Conservation (phyloP, 2,329 filamentous ascomycete genomes). For the Calonectria honghensis region DNA sequence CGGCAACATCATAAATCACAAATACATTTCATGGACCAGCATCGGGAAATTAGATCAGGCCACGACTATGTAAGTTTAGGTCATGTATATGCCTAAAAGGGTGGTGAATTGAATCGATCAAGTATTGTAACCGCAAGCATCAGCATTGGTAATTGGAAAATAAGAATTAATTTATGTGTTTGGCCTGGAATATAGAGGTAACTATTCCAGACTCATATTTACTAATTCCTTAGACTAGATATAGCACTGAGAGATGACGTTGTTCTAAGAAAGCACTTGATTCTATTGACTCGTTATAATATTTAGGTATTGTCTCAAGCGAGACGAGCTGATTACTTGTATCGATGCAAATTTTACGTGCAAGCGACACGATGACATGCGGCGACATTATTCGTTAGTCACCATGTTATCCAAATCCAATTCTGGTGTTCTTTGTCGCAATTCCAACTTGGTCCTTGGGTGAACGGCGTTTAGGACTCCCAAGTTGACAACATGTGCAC, state of each 20-base stretch:
- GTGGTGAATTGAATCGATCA: not conserved
- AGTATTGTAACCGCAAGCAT: no score
- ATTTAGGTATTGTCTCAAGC: not conserved
- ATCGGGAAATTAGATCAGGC: not conserved
- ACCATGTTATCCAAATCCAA: conserved; percentile 12
- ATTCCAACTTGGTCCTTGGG: not conserved
- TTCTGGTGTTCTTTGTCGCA: not conserved
- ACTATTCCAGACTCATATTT: not conserved
- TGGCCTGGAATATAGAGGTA: not conserved
- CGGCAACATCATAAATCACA: no score
- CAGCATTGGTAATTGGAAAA: no score
- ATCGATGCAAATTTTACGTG: not conserved
- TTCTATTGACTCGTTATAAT: not conserved
- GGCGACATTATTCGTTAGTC: not conserved
- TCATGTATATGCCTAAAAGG: not conserved
- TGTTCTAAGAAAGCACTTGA: not conserved
- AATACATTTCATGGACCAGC: no score
- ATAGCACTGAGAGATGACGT: not conserved
- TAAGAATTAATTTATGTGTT: no score
- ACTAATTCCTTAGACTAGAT: not conserved
- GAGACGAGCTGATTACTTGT: not conserved
- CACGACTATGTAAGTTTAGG: not conserved
- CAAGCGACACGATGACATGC: not conserved
- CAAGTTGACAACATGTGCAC: conserved; percentile 4
- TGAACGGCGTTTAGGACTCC: conserved; percentile 1